Base-by-base conservation (phyloP, 805 yeast species). In the Nadsonia fulvescens region DNA sequence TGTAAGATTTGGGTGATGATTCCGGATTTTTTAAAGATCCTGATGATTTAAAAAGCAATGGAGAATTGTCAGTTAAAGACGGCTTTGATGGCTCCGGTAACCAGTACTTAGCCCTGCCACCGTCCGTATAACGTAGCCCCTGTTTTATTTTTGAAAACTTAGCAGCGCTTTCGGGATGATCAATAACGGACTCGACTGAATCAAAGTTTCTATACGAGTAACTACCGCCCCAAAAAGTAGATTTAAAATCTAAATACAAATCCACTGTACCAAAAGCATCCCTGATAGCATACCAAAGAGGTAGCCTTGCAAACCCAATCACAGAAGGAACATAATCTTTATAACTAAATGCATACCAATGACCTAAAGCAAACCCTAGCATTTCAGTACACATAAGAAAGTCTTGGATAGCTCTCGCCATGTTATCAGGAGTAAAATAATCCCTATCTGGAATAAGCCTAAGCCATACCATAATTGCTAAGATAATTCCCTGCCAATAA, bases 401-500 rank as follows among this genome's bases (percentile, higher is more conserved):
- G 51, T 79, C 81, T 42, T 79, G 92, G 23, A 79, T 71, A 4
- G 67, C 58, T 22, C 60, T 59, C 2, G 81, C 75, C 9, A 53
- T 37, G 8, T 49, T 37, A 23, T 51, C 51, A 7, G 45, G 33
- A n/a, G 54, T 47, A 3, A 39, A 31, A 10, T 42, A 35, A 9
- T 46, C 45, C 5, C 54, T 49, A 24, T 52, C 55, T 5, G 32
- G 42, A 30, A 40, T 38, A 20, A 32, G 27, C 32, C 39, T 52
- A 29, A 33, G 47, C 41, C 27, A 53, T 38, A 21, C 46, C 32
- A 33, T 66, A 37, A 22, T 56, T 25, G 28, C 70, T 62, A 39
- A 61, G 37, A 42, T 60, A 54, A 50, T 62, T 54, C 91, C 81
- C 46, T 89, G 98, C 99, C 99, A 89, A 46, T 82, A 89, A n/a